Base-by-base conservation (phyloP, 768 basidiomycete genomes). In the Favolaschia claudopus region DNA sequence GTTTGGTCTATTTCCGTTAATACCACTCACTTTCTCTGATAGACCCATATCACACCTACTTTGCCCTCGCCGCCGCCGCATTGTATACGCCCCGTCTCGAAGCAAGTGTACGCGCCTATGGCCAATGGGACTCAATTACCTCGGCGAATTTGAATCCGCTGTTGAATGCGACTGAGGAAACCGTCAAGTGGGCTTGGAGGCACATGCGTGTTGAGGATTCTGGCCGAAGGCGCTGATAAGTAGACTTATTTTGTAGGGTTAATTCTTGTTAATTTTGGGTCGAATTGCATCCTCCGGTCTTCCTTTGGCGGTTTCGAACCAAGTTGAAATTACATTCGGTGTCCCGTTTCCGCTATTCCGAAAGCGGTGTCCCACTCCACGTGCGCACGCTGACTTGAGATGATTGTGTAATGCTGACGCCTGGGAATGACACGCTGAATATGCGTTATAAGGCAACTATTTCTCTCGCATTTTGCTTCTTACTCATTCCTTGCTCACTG, bases 1-100 rank as follows among this genome's bases (percentile, higher is more conserved):
- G 20, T 40, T 53, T 14, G 39, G 24, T 24, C 15, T 27, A 15
- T 27, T 51, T 19, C 15, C 17, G 2, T 36, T 36, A 27, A 45
- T 34, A 13, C 28, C 32, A 40, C n/a, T 47, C 25, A 22, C 47
- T 24, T 32, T 28, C 17, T 39, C 40, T 45, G 27, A 50, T 51
- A 91, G 96, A 99, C 77, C 94, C 96, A 0, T 96, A 94, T 69
- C 96, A 99, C 66, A 97, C 96, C 0, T 99, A 98, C 70, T 77
- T 98, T 27, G 86, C 92, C 1, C 76, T 97, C 29, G 95, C 96
- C 0, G 89, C 92, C 0, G 68, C 95, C n/a, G 81, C 93, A 2
- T 82, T 96, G 70, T 85, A 84, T 71, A 76, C 85, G 28, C 82
- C 83, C 22, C 69, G 69, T 4, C 53, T 67, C 20, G 72, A 73